phyloP scores from a whole-genome alignment of 2,329 filamentous ascomycete species.

The Xylaria digitata region DNA sequence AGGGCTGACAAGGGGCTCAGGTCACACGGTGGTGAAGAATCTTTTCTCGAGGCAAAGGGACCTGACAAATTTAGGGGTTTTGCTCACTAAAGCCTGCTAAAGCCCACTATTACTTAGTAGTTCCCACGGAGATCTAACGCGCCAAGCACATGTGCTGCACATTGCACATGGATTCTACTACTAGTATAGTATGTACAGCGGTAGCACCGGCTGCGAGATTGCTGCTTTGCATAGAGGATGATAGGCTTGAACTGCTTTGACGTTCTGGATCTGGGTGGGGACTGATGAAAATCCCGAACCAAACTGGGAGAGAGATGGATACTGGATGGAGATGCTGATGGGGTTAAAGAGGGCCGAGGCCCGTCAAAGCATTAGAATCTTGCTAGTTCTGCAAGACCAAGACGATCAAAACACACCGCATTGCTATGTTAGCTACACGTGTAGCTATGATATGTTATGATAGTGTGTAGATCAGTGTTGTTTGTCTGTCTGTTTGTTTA shows the following conservation, averaged over 20 bases:
- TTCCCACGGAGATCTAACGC: conserved; percentile 21
- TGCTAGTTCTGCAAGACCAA: conserved; percentile 20
- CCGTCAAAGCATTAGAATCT: conserved; percentile 8
- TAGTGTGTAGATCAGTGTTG: neutral
- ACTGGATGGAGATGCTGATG: neutral
- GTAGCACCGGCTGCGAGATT: conserved; percentile 37
- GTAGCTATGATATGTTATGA: neutral
- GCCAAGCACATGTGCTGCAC: conserved; percentile 21
- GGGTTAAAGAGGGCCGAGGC: conserved; percentile 30
- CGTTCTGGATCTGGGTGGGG: conserved; percentile 24
- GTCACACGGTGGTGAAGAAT: conserved; percentile 36
- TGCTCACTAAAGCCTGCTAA: conserved; percentile 29
- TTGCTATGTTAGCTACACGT: neutral
- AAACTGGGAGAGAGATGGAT: too few relatives aligned
- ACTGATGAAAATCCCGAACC: conserved; percentile 19
- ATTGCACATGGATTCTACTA: neutral
- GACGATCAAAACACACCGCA: conserved; percentile 22
- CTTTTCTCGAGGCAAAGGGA: conserved; percentile 26
- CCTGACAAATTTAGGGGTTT: conserved; percentile 36
- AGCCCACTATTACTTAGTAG: conserved; percentile 6
- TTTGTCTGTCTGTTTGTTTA: neutral
- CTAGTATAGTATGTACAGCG: conserved; percentile 17
- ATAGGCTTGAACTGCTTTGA: conserved; percentile 20
- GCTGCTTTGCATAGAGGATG: conserved; percentile 29
- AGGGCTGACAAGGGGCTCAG: conserved; percentile 32